Evolutionary conservation across 768 basidiomycete genomes (phyloP).

Genomic region (Russula dissimulans): DNA sequence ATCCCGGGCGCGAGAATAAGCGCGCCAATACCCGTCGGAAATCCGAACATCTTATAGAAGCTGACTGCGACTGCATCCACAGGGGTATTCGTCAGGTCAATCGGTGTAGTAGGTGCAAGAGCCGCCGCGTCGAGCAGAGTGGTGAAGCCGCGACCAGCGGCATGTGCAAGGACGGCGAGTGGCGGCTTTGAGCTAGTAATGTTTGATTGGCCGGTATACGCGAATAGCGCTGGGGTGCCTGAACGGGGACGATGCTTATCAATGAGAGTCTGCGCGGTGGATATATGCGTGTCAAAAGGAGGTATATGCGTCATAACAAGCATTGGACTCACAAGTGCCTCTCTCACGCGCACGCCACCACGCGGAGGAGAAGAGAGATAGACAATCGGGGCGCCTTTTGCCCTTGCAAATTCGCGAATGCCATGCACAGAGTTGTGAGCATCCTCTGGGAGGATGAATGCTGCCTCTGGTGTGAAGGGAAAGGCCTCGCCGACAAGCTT

Average conservation of each 20-base stretch:
- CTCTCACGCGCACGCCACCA: slow-evolving; percentile 53
- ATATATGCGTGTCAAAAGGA: neutral
- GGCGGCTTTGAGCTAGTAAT: slow-evolving; percentile 68
- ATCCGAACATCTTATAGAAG: slow-evolving; percentile 90
- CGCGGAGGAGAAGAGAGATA: slow-evolving; percentile 57
- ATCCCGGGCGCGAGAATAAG: slow-evolving; percentile 40
- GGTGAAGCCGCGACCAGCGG: slow-evolving; percentile 58
- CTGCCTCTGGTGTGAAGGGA: slow-evolving; percentile 51
- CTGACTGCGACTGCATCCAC: slow-evolving; percentile 79
- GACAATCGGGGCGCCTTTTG: slow-evolving; percentile 44
- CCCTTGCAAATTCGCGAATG: slow-evolving; percentile 59
- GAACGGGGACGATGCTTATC: slow-evolving; percentile 40
- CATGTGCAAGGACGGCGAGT: slow-evolving; percentile 54
- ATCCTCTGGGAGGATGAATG: slow-evolving; percentile 62
- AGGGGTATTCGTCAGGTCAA: slow-evolving; percentile 55
- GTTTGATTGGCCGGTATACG: slow-evolving; percentile 74
- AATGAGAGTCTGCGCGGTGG: slow-evolving; percentile 42
- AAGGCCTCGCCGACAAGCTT: slow-evolving; percentile 79
- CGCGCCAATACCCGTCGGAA: slow-evolving; percentile 77
- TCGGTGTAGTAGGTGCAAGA: slow-evolving; percentile 58
- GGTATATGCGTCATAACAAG: slow-evolving; percentile 1
- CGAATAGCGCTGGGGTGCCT: slow-evolving; percentile 52
- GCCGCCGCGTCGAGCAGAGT: slow-evolving; percentile 80
- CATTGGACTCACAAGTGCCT: slow-evolving; percentile 44
- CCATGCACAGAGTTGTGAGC: slow-evolving; percentile 83